Conservation (phyloP, 2,329 filamentous ascomycete species). For the Sarocladium brachiariae region DNA sequence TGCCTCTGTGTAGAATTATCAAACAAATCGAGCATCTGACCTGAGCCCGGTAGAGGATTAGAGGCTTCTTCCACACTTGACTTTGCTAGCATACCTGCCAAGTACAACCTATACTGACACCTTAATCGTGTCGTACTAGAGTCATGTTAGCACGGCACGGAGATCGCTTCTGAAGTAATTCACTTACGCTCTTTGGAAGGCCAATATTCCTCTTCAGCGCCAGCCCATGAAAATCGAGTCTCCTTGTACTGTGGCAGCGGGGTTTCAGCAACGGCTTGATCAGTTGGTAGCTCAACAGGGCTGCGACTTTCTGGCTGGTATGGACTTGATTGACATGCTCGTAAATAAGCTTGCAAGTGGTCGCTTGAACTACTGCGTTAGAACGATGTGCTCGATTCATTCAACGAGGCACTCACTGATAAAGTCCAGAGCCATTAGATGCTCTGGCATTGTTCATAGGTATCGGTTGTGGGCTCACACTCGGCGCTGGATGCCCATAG, state of each 20-base stretch:
- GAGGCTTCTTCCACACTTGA: not conserved
- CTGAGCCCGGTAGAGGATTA: too few species aligned
- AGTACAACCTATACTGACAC: not conserved
- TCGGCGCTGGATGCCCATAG: not conserved
- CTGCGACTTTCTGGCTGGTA: not conserved
- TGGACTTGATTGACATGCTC: slow-evolving; percentile 13
- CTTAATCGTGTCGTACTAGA: not conserved
- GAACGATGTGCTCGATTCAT: not conserved
- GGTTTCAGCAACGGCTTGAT: slow-evolving; percentile 23
- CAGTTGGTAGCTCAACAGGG: slow-evolving; percentile 29
- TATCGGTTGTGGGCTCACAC: not conserved
- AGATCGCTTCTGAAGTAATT: too few species aligned
- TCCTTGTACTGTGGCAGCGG: slow-evolving; percentile 27
- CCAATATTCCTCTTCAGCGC: slow-evolving; percentile 21
- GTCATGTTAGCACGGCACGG: too few species aligned
- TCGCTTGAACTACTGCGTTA: not conserved
- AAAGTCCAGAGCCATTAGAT: not conserved
- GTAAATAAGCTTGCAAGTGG: slow-evolving; percentile 13
- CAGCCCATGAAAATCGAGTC: slow-evolving; percentile 23
- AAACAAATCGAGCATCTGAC: too few species aligned
- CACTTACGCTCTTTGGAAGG: slow-evolving; percentile 15
- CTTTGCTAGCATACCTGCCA: not conserved
- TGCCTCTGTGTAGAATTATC: too few species aligned
- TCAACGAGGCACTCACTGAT: not conserved
- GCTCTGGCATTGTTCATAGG: not conserved